Evolutionary conservation across 2,329 filamentous ascomycete species (phyloP), one percentile per base, ranked within the genome.

Genomic region (Cladobotryum mycophilum): DNA sequence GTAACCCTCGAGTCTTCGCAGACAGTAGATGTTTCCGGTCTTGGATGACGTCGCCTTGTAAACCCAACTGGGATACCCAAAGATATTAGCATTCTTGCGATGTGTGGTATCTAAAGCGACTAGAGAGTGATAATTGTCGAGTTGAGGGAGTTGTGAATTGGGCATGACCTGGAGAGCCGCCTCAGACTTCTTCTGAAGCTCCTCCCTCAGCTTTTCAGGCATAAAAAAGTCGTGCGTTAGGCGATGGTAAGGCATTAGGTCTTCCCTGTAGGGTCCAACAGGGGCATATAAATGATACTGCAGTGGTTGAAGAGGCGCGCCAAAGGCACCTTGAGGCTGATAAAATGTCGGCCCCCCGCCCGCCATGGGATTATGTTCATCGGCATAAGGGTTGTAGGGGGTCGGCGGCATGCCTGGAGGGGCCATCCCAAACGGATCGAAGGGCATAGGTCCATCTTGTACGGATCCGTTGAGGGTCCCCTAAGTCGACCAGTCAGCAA

Each of bases 261-360:
- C 89, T 55, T 92, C 87, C 53, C 84, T 81, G 64, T 90, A 81
- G n/a, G 88, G 84, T 5, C 89, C 89, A 51, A 91, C 80, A 0
- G 91, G 90, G 33, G 89, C 88, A 67, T 99, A 99, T 12, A 96
- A 78, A 67, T 99, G 93, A 66, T 96, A 95, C 73, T 92, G 88
- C 5, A 90, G 79, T 18, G 86, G 86, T 57, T 86, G 84, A 17
- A 76, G 65, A 14, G 76, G 73, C 11, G 75, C 66, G 11, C 72
- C 65, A 61, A 77, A 85, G 11, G 72, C 70, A 45, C 69, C 69
- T 41, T 78, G 78, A n/a, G 75, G 66, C 45, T 79, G 78, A 63
- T 86, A 95, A 66, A 85, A 95, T 2, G 81, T 75, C 14, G 81
- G 74, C 5, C 78, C 79, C 51, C 76, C 73, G 25, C 67, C 72